Conservation (phyloP, 1,284 basidiomycete species). For the Thelephora terrestris region DNA sequence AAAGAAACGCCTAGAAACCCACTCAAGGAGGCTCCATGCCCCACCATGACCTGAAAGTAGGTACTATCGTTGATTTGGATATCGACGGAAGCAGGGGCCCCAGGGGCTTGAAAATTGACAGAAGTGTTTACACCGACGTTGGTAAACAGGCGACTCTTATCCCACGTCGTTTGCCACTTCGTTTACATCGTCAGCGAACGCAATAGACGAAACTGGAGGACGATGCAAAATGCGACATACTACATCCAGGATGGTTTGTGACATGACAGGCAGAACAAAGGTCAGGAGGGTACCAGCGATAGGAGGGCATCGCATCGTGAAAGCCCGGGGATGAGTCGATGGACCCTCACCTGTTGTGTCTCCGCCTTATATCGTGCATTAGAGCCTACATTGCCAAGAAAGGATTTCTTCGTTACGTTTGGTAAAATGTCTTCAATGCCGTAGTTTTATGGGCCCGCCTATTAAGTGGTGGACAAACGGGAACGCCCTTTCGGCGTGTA, state of each 20-base stretch:
- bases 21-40: conserved; percentile 41
- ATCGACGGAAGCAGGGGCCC: conserved; percentile 30
- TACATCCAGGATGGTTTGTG: conserved; percentile 28
- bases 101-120: conserved; percentile 30
- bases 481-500: no score
- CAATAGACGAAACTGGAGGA: not conserved
- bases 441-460: no score
- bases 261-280: conserved; percentile 11
- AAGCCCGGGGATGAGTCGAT: no score
- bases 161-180: conserved; percentile 31
- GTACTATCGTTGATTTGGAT: conserved; percentile 33
- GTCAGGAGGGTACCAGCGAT: no score
- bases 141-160: conserved; percentile 24
- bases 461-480: no score
- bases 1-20: conserved; percentile 10
- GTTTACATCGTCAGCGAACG: not conserved
- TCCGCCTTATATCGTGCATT: no score
- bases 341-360: no score
- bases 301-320: no score
- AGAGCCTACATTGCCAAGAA: no score
- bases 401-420: no score
- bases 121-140: conserved; percentile 19
- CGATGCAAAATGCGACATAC: conserved; percentile 14
- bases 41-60: conserved; percentile 34
- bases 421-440: no score